Evolutionary conservation across 768 basidiomycete species (phyloP).

Genomic region (Crepidotus variabilis): DNA sequence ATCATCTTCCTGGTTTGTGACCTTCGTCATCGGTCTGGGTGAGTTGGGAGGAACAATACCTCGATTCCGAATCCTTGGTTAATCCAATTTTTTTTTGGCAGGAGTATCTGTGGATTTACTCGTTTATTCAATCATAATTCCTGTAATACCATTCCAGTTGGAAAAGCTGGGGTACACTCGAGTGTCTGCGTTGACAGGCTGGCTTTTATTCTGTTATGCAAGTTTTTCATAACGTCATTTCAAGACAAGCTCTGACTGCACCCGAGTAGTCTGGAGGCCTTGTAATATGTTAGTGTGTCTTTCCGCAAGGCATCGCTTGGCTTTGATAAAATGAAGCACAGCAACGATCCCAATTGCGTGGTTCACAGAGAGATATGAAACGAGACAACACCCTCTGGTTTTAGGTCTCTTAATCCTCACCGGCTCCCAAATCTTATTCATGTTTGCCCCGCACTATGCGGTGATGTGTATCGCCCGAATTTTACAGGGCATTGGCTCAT

Average conservation of each 20-base stretch:
- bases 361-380: slow-evolving; percentile 47
- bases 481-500: slow-evolving; percentile 58
- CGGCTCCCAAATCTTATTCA: slow-evolving; percentile 55
- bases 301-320: neutral
- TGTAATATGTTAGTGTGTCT: slow-evolving; percentile 38
- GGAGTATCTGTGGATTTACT: slow-evolving; percentile 49
- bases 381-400: slow-evolving; percentile 45
- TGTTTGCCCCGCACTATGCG: slow-evolving; percentile 55
- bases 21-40: slow-evolving; percentile 51
- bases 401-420: slow-evolving; percentile 46
- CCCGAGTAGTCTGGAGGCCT: slow-evolving; percentile 48
- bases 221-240: slow-evolving; percentile 14
- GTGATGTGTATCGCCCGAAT: slow-evolving; percentile 56
- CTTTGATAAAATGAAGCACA: slow-evolving; percentile 9
- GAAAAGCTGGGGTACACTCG: slow-evolving; percentile 39
- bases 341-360: slow-evolving; percentile 59
- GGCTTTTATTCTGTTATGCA: slow-evolving; percentile 60
- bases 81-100: slow-evolving; percentile 11
- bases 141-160: slow-evolving; percentile 62
- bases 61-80: neutral
- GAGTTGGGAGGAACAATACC: slow-evolving; percentile 17
- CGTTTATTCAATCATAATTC: slow-evolving; percentile 61
- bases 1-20: slow-evolving; percentile 54
- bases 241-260: neutral
- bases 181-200: slow-evolving; percentile 52